Evolutionary conservation across 306 rosid species (phyloP).

Genomic region (Dryas octopetala): DNA sequence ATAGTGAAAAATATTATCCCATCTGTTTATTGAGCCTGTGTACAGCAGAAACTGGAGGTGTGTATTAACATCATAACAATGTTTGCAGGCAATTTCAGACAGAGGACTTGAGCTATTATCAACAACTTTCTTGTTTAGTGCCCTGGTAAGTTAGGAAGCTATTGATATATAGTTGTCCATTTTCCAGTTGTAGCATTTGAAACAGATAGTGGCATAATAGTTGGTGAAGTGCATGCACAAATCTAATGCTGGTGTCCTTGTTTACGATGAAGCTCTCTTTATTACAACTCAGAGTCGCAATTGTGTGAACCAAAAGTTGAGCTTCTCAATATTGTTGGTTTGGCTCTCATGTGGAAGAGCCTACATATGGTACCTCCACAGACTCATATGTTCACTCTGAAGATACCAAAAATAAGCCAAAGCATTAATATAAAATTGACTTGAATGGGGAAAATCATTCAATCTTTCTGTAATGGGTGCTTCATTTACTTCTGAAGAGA

Average conservation of each 20-base stretch:
- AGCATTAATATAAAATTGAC: background rate
- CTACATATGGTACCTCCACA: background rate
- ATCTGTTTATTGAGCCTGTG: background rate
- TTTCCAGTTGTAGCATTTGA: background rate
- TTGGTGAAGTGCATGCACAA: background rate
- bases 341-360: slow-evolving; percentile 2
- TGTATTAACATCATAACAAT: background rate
- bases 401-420: background rate
- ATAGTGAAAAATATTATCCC: background rate
- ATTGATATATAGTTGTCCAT: slow-evolving; percentile 15
- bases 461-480: background rate
- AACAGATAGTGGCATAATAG: background rate
- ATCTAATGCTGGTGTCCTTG: background rate
- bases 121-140: slow-evolving; percentile 71
- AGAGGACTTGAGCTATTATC: slow-evolving; percentile 87
- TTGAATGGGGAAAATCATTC: background rate
- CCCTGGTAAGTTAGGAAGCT: slow-evolving; percentile 55
- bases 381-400: background rate
- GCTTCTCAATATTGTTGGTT: background rate
- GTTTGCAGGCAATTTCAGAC: slow-evolving; percentile 60
- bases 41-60: background rate
- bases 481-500: background rate
- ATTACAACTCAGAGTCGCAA: background rate
- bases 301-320: background rate
- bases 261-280: background rate